Percentiles rank a stretch among this genome's conserved stretches.
Conservation (phyloP, 495 filamentous ascomycete species). For the Parathielavia hyrcaniae region DNA sequence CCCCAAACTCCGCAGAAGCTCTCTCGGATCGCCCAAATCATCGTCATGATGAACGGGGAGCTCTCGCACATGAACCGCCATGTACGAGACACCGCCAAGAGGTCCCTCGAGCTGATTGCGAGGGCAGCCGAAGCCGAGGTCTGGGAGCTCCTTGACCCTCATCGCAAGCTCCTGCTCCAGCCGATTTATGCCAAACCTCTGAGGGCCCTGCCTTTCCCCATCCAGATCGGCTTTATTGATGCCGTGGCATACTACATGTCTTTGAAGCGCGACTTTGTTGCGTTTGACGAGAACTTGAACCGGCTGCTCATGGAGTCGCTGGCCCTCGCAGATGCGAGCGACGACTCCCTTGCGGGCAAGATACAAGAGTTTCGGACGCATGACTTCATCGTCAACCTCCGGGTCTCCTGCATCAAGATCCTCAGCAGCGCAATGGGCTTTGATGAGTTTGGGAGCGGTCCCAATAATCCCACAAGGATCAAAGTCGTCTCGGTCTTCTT, state of each 20-base stretch:
- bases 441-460: slow-evolving; percentile 68
- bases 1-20: slow-evolving; percentile 34
- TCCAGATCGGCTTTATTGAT: slow-evolving; percentile 96
- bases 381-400: slow-evolving; percentile 81
- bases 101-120: slow-evolving; percentile 73
- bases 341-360: slow-evolving; percentile 79
- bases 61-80: slow-evolving; percentile 90
- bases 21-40: slow-evolving; percentile 62
- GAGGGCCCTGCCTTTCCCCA: slow-evolving; percentile 80
- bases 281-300: slow-evolving; percentile 85
- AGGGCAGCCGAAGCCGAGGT: slow-evolving; percentile 68
- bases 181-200: slow-evolving; percentile 94
- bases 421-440: slow-evolving; percentile 89
- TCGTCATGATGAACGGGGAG: slow-evolving; percentile 75
- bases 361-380: slow-evolving; percentile 83
- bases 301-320: slow-evolving; percentile 86
- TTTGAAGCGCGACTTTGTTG: slow-evolving; percentile 75
- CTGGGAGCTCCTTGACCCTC: slow-evolving; percentile 76
- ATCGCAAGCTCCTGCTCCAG: slow-evolving; percentile 75
- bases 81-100: slow-evolving; percentile 78
- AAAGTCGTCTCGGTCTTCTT: slow-evolving; percentile 95
- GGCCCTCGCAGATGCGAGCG: slow-evolving; percentile 85
- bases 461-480: slow-evolving; percentile 64
- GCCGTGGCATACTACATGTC: slow-evolving; percentile 90
- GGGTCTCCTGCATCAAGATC: slow-evolving; percentile 88